phyloP scores from a whole-genome alignment of 2,329 filamentous ascomycete species.

The Diaporthe batatas region DNA sequence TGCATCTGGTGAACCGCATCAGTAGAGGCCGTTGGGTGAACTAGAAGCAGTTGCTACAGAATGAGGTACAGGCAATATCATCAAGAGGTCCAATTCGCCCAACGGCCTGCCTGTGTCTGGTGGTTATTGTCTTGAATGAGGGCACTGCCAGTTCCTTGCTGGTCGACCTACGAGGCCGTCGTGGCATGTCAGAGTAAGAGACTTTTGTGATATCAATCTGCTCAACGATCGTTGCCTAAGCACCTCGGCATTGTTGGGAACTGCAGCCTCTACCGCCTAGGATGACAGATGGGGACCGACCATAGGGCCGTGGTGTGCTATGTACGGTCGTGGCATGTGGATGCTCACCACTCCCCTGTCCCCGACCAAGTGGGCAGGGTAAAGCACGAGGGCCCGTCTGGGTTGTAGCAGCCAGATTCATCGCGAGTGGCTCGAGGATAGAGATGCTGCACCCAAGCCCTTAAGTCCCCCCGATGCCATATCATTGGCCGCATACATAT shows the following conservation, averaged over 20 bases:
- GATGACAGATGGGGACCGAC: too few species aligned
- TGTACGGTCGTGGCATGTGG: too few species aligned
- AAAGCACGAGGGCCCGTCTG: background rate
- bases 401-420: too few species aligned
- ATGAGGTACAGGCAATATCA: background rate
- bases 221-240: background rate
- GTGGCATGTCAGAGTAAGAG: too few species aligned
- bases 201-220: too few species aligned
- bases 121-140: background rate
- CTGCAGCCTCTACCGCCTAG: background rate
- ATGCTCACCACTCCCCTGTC: too few species aligned
- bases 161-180: background rate
- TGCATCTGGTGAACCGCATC: background rate
- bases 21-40: background rate
- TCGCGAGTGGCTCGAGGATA: background rate
- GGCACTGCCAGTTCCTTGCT: background rate
- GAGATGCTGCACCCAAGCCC: background rate
- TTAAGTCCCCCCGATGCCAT: too few species aligned
- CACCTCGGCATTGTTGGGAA: background rate
- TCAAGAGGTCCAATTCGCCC: background rate
- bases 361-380: too few species aligned
- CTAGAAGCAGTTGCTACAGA: background rate
- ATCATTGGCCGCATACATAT: too few species aligned
- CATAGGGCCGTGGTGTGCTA: background rate
- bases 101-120: background rate